Evolutionary conservation across 2,329 filamentous ascomycete genomes (phyloP).

Genomic region (Cryphonectria parasitica): DNA sequence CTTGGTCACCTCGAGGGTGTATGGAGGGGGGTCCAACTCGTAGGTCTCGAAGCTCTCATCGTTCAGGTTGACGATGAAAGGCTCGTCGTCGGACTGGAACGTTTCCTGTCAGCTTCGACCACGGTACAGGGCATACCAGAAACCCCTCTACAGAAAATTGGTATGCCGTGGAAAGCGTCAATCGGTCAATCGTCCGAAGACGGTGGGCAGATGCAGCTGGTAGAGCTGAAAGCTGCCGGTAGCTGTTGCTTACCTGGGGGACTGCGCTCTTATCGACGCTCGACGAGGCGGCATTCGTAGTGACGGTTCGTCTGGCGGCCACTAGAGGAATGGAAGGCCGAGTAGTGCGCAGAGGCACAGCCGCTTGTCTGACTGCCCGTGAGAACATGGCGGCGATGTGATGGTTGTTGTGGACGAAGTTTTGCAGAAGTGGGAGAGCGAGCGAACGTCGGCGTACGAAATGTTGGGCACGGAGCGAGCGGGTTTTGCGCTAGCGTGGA

Average conservation of each 20-base stretch:
- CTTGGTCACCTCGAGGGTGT: slow-evolving; percentile 93
- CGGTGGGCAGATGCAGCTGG: slow-evolving; percentile 6
- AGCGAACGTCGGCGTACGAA: slow-evolving; percentile 29
- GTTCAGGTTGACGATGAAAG: slow-evolving; percentile 88
- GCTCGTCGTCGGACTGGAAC: slow-evolving; percentile 84
- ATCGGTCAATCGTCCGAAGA: slow-evolving; percentile 10
- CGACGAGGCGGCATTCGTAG: slow-evolving; percentile 91
- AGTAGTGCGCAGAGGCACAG: slow-evolving; percentile 58
- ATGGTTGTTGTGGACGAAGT: slow-evolving; percentile 17
- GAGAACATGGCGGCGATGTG: slow-evolving; percentile 64
- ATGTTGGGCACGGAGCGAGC: slow-evolving; percentile 25
- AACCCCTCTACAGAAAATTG: neutral
- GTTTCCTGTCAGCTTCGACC: slow-evolving; percentile 17
- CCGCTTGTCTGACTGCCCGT: slow-evolving; percentile 66
- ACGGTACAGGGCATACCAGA: neutral
- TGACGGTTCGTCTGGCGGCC: slow-evolving; percentile 74
- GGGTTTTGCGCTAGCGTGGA: slow-evolving; percentile 22
- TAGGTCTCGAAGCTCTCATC: slow-evolving; percentile 99
- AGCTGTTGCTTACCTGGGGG: slow-evolving; percentile 47
- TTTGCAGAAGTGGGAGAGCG: slow-evolving; percentile 15
- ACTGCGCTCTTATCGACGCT: slow-evolving; percentile 79
- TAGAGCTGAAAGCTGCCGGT: slow-evolving; percentile 3
- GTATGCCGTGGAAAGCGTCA: neutral
- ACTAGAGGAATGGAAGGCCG: slow-evolving; percentile 49
- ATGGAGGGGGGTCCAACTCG: slow-evolving; percentile 93